Evolutionary conservation across 169 alveolate genomes (phyloP).

Genomic region (Plasmodium knowlesi): DNA sequence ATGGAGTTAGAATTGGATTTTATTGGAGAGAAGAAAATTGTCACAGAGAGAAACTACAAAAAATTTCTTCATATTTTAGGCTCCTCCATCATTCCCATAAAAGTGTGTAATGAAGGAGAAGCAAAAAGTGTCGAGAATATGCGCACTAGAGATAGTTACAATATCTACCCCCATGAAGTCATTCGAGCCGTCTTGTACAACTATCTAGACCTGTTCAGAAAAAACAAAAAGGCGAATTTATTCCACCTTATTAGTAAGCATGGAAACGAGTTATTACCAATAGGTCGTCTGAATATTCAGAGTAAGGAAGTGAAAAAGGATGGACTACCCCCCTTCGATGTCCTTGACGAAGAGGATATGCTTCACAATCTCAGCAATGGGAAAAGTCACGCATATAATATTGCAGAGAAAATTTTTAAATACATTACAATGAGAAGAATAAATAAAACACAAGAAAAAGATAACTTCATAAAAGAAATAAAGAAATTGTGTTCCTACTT

Average conservation of each 20-base stretch:
- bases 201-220: conserved; percentile 36
- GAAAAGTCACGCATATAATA: neutral
- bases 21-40: neutral
- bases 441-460: neutral
- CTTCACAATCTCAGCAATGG: neutral
- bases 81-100: conserved; percentile 48
- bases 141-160: conserved; percentile 6
- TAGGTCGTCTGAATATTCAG: conserved; percentile 46
- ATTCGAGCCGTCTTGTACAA: conserved; percentile 15
- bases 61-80: conserved; percentile 43
- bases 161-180: conserved; percentile 44
- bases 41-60: conserved; percentile 9
- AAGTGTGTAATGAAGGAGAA: neutral
- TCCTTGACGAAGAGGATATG: neutral
- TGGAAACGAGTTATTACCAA: conserved; percentile 20
- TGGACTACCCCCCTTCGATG: neutral
- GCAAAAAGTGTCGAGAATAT: neutral
- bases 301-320: neutral
- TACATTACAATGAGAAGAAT: conserved; percentile 10
- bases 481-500: neutral
- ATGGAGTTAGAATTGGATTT: neutral
- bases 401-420: conserved; percentile 17
- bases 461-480: neutral
- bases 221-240: conserved; percentile 30
- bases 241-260: conserved; percentile 31